phyloP scores from a whole-genome alignment of 352 stramenopile genomes.

The Phytophthora sp. region DNA sequence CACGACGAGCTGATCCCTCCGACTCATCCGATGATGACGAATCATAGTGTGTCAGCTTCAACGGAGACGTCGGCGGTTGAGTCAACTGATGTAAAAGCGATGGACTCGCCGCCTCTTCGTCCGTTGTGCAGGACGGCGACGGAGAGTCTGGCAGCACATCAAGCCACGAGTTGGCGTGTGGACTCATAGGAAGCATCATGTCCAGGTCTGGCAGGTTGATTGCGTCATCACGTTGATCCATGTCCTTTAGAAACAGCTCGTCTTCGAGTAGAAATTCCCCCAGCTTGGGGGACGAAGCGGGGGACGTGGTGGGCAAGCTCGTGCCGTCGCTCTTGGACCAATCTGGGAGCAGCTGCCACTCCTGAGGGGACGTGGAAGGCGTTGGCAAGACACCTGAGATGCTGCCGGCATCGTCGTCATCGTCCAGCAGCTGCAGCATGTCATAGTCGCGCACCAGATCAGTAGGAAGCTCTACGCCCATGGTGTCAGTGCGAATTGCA shows the following conservation, averaged over 20 bases:
- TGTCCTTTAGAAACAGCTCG: slow-evolving; percentile 34
- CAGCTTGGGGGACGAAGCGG: slow-evolving; percentile 1
- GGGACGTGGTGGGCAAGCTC: neutral
- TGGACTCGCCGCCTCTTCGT: slow-evolving; percentile 35
- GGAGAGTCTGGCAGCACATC: slow-evolving; percentile 35
- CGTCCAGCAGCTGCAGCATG: slow-evolving; percentile 44
- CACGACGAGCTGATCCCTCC: slow-evolving; percentile 9
- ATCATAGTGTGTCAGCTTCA: slow-evolving; percentile 25
- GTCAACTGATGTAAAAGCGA: slow-evolving; percentile 20
- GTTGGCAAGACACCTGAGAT: neutral
- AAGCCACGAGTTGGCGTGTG: slow-evolving; percentile 28
- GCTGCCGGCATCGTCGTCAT: slow-evolving; percentile 14
- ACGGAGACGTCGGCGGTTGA: slow-evolving; percentile 23
- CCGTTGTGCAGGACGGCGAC: slow-evolving; percentile 12
- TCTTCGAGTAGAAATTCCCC: slow-evolving; percentile 52
- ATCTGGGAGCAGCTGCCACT: slow-evolving; percentile 14
- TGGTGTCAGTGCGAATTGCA: slow-evolving; percentile 16
- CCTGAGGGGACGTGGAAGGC: neutral
- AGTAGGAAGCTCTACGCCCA: slow-evolving; percentile 38
- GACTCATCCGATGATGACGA: slow-evolving; percentile 25
- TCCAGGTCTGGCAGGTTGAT: slow-evolving; percentile 49
- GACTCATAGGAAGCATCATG: slow-evolving; percentile 52
- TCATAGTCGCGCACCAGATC: slow-evolving; percentile 46
- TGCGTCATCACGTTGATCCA: slow-evolving; percentile 25
- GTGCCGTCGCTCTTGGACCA: slow-evolving; percentile 19